Conservation (phyloP, 306 rosid genomes). For the Carpinus fangiana region DNA sequence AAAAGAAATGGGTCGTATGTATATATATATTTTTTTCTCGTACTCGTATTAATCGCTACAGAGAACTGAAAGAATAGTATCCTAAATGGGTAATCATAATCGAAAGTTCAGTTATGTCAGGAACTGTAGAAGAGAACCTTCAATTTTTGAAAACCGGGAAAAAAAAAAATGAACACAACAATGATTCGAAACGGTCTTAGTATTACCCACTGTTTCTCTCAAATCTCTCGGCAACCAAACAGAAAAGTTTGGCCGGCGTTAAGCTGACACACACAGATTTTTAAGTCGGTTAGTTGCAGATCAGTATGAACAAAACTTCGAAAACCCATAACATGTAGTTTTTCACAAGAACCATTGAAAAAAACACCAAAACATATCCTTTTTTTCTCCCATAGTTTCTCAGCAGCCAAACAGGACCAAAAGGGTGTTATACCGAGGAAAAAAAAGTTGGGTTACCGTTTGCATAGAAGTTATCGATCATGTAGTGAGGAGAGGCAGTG, state of each 20-base stretch:
- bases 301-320: not conserved
- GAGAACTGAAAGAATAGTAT: not conserved
- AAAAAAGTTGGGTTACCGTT: slow-evolving; percentile 39
- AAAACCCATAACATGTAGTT: not conserved
- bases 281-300: slow-evolving; percentile 12
- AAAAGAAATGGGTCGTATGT: not conserved
- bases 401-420: slow-evolving; percentile 24
- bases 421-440: not conserved
- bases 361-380: not conserved
- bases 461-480: slow-evolving; percentile 61
- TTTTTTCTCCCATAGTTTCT: slow-evolving; percentile 7
- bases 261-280: slow-evolving; percentile 14
- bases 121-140: slow-evolving; percentile 14
- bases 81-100: slow-evolving; percentile 12
- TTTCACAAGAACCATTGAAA: not conserved
- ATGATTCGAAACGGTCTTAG: not conserved
- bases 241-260: not conserved
- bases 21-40: not conserved
- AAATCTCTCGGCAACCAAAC: slow-evolving; percentile 30
- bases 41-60: not conserved
- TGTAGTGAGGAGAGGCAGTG: slow-evolving; percentile 58
- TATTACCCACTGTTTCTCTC: slow-evolving; percentile 1
- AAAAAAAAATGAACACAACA: not conserved
- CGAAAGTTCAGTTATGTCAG: slow-evolving; percentile 22
- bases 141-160: slow-evolving; percentile 11